Evolutionary conservation across 2,329 filamentous ascomycete species (phyloP).

Genomic region (Arthrobotrys conoides): DNA sequence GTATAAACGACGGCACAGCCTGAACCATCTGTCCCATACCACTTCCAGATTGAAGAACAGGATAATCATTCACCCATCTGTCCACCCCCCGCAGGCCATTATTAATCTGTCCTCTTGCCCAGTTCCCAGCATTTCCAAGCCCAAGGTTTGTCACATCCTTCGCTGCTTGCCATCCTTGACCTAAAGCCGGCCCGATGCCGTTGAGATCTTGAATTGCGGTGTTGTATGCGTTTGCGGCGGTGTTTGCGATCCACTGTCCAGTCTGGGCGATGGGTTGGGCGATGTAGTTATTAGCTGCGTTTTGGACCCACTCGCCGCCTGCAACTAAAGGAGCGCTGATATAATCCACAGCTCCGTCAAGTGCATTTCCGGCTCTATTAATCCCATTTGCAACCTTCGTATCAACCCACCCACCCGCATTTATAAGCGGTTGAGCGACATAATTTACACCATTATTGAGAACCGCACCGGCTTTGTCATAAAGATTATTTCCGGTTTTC

Average conservation of each 20-base stretch:
- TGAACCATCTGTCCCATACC: neutral
- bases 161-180: conserved; percentile 7
- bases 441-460: conserved; percentile 22
- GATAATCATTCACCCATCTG: conserved; percentile 6
- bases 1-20: neutral
- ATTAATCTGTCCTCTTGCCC: conserved; percentile 13
- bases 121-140: neutral
- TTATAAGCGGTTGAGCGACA: neutral
- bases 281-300: neutral
- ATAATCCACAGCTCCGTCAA: conserved; percentile 22
- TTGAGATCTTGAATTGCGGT: conserved; percentile 6
- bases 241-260: conserved; percentile 20
- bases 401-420: conserved; percentile 34
- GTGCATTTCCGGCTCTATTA: neutral
- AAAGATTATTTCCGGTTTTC: neutral
- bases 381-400: conserved; percentile 1
- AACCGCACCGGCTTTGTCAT: neutral
- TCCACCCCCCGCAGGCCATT: neutral
- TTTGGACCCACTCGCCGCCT: conserved; percentile 35
- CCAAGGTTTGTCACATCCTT: neutral
- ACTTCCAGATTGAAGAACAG: neutral
- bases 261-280: conserved; percentile 10
- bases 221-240: neutral
- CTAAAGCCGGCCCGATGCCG: neutral
- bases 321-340: conserved; percentile 1